Percentiles rank a stretch among this genome's conserved stretches.
These are phyloP conservation scores for Pyricularia sp. DNA, from an alignment of 2,329 filamentous ascomycete species.

Conservation along the genomic window DNA sequence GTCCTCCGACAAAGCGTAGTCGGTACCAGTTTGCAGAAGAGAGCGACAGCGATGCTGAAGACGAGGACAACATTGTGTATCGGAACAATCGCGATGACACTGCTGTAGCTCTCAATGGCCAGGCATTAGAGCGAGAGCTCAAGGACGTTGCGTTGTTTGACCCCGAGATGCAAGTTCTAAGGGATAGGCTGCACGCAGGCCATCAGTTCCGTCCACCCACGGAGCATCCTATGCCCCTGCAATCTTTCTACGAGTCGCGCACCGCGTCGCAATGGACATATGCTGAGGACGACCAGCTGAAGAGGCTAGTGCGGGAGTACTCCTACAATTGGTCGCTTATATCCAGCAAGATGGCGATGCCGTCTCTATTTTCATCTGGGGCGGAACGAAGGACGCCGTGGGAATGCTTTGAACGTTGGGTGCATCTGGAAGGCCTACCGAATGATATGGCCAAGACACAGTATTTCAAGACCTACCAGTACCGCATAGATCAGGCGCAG, in stretches of 20 bases:
- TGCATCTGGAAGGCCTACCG: conserved; percentile 81
- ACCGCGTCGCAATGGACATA: conserved; percentile 85
- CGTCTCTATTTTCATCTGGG: conserved; percentile 72
- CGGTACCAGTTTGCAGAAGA: conserved; percentile 76
- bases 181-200: conserved; percentile 81
- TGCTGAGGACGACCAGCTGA: conserved; percentile 83
- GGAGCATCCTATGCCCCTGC: conserved; percentile 82
- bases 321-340: conserved; percentile 98
- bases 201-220: conserved; percentile 91
- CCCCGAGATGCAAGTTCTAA: conserved; percentile 78
- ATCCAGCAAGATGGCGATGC: conserved; percentile 65
- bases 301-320: conserved; percentile 77
- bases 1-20: conserved; percentile 65
- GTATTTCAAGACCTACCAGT: conserved; percentile 73
- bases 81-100: neutral
- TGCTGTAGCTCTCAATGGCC: conserved; percentile 16
- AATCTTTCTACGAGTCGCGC: conserved; percentile 82
- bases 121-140: conserved; percentile 53
- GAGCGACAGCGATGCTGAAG: conserved; percentile 29
- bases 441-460: conserved; percentile 91
- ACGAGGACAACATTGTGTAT: neutral
- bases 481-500: conserved; percentile 51
- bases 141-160: conserved; percentile 80
- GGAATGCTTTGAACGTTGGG: conserved; percentile 98
- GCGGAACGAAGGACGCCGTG: conserved; percentile 87